phyloP scores from a whole-genome alignment of 768 basidiomycete species.

The Collybiopsis confluens region DNA sequence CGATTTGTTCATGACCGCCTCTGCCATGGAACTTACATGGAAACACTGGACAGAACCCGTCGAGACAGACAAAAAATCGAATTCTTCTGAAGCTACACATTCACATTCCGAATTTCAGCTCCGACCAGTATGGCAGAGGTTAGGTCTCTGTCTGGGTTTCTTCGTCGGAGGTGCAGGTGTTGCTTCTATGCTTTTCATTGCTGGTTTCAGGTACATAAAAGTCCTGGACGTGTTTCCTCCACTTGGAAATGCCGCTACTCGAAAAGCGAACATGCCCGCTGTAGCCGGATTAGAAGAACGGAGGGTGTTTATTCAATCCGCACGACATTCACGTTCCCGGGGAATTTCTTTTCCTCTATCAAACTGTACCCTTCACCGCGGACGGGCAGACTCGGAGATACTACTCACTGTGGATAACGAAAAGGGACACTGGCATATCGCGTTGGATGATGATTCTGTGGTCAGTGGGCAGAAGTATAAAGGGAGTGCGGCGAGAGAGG shows the following conservation, averaged over 20 bases:
- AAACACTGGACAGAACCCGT: constrained; percentile 7
- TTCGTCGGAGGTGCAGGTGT: constrained; percentile 25
- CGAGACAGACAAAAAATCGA: background rate
- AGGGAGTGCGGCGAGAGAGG: constrained; percentile 19
- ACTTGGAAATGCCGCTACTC: constrained; percentile 2
- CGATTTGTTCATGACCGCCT: constrained; percentile 8
- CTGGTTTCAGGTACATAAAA: constrained; percentile 28
- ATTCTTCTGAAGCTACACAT: constrained; percentile 1
- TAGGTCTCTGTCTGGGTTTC: constrained; percentile 25
- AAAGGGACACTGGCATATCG: constrained; percentile 31
- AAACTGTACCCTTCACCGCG: constrained; percentile 23
- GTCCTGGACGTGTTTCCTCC: constrained; percentile 23
- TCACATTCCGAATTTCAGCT: constrained; percentile 14
- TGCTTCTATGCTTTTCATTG: constrained; percentile 25
- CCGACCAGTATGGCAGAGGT: constrained; percentile 31
- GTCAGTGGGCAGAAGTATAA: constrained; percentile 20
- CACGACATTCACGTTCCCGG: constrained; percentile 22
- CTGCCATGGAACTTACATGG: constrained; percentile 8
- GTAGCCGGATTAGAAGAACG: constrained; percentile 12
- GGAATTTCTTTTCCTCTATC: constrained; percentile 23
- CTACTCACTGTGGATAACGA: constrained; percentile 24
- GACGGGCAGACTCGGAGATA: constrained; percentile 28
- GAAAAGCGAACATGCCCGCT: background rate
- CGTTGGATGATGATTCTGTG: constrained; percentile 21
- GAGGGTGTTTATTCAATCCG: constrained; percentile 27